Base-by-base conservation (phyloP, 2,329 filamentous ascomycete genomes). In the Cladosporium phlei region DNA sequence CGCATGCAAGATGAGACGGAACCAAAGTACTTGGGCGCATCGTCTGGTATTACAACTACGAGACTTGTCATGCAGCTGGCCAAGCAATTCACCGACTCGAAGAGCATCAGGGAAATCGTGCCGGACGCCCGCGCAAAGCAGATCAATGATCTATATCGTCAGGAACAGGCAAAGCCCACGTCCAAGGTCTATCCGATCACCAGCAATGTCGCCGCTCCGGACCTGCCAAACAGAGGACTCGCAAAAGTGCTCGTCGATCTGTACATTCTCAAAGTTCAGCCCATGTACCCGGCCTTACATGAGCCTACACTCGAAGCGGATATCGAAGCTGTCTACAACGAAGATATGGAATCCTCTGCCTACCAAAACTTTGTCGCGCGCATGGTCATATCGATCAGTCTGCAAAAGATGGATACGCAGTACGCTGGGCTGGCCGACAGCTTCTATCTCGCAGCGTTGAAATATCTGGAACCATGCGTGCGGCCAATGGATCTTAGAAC, bases 341-440 rank as follows among this genome's bases (percentile, higher is more conserved):
- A 86, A 39, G 84, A 82, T 46, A 76, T 70, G 4, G 86, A 95
- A 56, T 58, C 60, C 7, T 53, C 56, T n/a, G 76, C 88, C 0
- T 91, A 90, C 64, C 83, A 90, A 61, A 89, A 93, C 59, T 97
- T 96, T 59, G 79, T 91, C 34, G 72, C 94, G 40, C 83, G 88
- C 48, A 90, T 97, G 80, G 88, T 96, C 44, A 82, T 97, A 60
- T 91, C 93, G 22, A 95, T 96, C 60, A 91, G 88, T 64, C 79
- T 97, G 67, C 91, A 97, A 67, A 95, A 94, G 66, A 76, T 96
- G 59, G 88, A 90, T 62, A 80, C 84, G 0, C 83, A 87, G 54
- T 97, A 93, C 65, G 89, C 90, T n/a, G 90, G 90, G 19, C 73
- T 97, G 21, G 91, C 93, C 22, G 91, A 97, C 67, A 90, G 88